Evolutionary conservation across 306 rosid genomes (phyloP).

Genomic region (Gastrolobium villosum): DNA sequence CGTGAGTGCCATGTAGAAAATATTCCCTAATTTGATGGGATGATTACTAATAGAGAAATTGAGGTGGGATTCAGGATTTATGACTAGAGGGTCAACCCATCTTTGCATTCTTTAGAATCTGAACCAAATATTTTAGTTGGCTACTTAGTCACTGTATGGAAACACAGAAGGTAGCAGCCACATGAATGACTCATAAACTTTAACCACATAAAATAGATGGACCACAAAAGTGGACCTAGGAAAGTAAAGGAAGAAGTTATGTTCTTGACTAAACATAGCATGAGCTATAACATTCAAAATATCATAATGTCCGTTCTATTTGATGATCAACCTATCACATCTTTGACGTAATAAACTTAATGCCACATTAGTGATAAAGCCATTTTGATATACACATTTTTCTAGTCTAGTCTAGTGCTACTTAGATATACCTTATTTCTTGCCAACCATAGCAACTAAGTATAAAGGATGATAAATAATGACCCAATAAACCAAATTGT

Average conservation of each 20-base stretch:
- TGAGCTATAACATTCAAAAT: conserved; percentile 49
- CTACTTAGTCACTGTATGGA: conserved; percentile 12
- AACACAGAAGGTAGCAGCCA: conserved; percentile 51
- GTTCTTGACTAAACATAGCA: conserved; percentile 46
- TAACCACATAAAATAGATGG: conserved; percentile 68
- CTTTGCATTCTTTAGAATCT: conserved; percentile 21
- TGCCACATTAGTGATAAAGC: conserved; percentile 37
- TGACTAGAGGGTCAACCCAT: not conserved
- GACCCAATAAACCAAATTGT: conserved; percentile 16
- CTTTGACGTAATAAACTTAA: conserved; percentile 39
- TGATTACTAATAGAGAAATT: no score
- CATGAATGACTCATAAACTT: conserved; percentile 56
- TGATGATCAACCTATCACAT: conserved; percentile 53
- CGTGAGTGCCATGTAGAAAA: no score
- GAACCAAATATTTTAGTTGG: conserved; percentile 11
- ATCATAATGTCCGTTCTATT: conserved; percentile 49
- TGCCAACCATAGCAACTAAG: conserved; percentile 45
- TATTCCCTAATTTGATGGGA: no score
- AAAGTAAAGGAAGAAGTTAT: conserved; percentile 49
- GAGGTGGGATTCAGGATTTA: no score
- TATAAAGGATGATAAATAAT: conserved; percentile 43
- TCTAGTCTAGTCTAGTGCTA: conserved; percentile 44
- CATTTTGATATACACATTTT: conserved; percentile 29
- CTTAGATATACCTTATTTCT: conserved; percentile 42
- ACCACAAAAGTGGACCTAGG: conserved; percentile 61